Base-by-base conservation (phyloP, 805 yeast species). In the Yueomyces sp. region DNA sequence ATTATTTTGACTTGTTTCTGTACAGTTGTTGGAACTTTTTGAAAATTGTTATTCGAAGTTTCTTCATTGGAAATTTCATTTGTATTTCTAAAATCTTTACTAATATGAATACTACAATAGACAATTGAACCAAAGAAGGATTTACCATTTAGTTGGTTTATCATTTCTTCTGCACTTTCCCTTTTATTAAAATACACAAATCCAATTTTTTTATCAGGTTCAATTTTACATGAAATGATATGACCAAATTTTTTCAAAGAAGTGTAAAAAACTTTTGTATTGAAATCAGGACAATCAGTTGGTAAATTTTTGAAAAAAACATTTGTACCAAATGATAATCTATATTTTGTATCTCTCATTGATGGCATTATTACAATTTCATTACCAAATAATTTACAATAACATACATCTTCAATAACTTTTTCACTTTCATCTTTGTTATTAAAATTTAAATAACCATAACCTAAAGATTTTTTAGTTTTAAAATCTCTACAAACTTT, bases 401-500 rank as follows among this genome's bases (percentile, higher is more conserved):
- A 76, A 54, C 78, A 81, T 62, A 78, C 70, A 8, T 73, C 68
- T 39, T 74, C 79, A 41, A 76, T 63, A 3, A 85, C 85, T 37
- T 47, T 44, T 28, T 68, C 68, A 0, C 85, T 85, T 41, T 75
- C 81, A 4, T 58, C 52, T 39, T 67, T 64, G 5, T 59, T 60
- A 6, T 61, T 59, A 53, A 79, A 80, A 44, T 82, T 80, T 9
- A 81, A 77, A 55, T 82, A 83, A 0, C 86, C 94, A 59, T 83
- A 81, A 3, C 86, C 82, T 45, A 85, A 62, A 1, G 87, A 76
- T 40, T 70, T 62, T 26, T 72, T 72, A 12, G 73, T 65, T 36
- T 65, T 63, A 19, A 74, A 70, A 50, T 77, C 77, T 44, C 67
- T 63, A 49, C 86, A 77, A 37, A 83, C 67, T 54, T 80, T 81